phyloP scores from a whole-genome alignment of 371 early-diverging fungal species.

The Rhizopus arrhizus region DNA sequence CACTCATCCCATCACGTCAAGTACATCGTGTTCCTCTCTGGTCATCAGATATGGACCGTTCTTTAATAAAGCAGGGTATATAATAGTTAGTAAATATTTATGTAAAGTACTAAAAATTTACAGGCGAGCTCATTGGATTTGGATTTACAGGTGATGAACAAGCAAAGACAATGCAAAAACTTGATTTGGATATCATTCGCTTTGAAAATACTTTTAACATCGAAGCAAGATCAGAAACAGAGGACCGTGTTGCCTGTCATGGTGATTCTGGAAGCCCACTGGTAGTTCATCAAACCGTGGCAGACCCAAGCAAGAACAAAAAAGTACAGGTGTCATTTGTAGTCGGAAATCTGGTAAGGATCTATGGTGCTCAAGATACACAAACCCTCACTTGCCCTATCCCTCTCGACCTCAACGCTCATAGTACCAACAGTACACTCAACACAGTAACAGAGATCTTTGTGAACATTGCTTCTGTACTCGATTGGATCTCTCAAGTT shows the following conservation, averaged over 20 bases:
- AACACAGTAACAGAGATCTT: constrained; percentile 22
- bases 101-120: background rate
- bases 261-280: constrained; percentile 49
- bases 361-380: constrained; percentile 44
- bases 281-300: constrained; percentile 17
- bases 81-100: background rate
- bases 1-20: constrained; percentile 25
- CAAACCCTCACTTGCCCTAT: constrained; percentile 37
- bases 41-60: constrained; percentile 19
- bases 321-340: constrained; percentile 23
- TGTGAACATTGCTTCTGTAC: constrained; percentile 12
- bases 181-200: constrained; percentile 29
- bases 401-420: constrained; percentile 1
- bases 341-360: constrained; percentile 36
- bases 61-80: constrained; percentile 19
- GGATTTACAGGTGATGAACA: constrained; percentile 33
- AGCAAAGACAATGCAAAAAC: constrained; percentile 25
- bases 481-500: constrained; percentile 27
- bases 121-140: constrained; percentile 42
- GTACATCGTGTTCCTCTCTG: constrained; percentile 37
- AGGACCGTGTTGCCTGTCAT: constrained; percentile 38
- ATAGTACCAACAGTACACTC: background rate
- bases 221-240: constrained; percentile 28
- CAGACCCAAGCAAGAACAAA: constrained; percentile 2
- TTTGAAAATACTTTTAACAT: constrained; percentile 17